Conservation (phyloP, 2,329 filamentous ascomycete genomes). For the Monilinia aucupariae region DNA sequence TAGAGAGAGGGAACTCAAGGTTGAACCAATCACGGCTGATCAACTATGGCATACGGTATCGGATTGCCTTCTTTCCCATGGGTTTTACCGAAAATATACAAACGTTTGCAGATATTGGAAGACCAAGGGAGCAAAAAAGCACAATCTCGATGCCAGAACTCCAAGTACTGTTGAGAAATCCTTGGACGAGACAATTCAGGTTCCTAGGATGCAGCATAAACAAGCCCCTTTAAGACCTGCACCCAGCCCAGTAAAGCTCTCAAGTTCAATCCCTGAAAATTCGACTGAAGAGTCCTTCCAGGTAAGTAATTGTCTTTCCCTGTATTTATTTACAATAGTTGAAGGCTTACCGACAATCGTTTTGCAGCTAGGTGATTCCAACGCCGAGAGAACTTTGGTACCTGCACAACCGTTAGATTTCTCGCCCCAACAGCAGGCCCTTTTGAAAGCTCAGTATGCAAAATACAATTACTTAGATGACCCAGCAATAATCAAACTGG, state of each 20-base stretch:
- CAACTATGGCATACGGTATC: slow-evolving; percentile 1
- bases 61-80: background rate
- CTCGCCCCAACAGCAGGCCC: background rate
- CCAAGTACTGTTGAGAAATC: background rate
- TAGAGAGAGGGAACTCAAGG: background rate
- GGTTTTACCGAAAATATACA: background rate
- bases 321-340: background rate
- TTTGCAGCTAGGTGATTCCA: background rate
- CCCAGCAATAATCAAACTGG: background rate
- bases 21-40: background rate
- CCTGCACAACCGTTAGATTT: background rate
- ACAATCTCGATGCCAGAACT: slow-evolving; percentile 2
- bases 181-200: no score
- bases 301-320: background rate
- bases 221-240: no score
- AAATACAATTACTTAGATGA: background rate
- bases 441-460: background rate
- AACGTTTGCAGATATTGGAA: slow-evolving; percentile 4
- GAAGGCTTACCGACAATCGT: background rate
- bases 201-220: background rate
- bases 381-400: background rate
- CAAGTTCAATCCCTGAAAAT: background rate
- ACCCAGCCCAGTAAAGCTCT: no score
- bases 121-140: slow-evolving; percentile 2
- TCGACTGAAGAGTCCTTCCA: background rate